These are phyloP conservation scores for Aspergillus pseudoviridinutans DNA, from an alignment of 2,329 filamentous ascomycete species.

Conservation along the genomic window DNA sequence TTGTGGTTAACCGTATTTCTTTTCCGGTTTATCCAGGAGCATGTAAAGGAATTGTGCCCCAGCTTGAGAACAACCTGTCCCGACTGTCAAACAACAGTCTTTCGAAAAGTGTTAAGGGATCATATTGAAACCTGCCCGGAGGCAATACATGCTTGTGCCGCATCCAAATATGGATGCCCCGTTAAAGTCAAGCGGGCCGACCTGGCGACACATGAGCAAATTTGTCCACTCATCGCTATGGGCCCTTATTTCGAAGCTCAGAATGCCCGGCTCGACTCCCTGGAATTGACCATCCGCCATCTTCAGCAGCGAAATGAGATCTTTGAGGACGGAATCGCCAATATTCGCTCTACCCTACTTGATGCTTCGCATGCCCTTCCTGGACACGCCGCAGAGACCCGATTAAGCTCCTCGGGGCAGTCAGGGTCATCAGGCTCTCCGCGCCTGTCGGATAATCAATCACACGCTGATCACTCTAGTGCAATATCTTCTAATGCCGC, in stretches of 20 bases:
- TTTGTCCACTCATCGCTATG: slow-evolving; percentile 50
- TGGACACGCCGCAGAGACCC: slow-evolving; percentile 10
- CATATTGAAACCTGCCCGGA: slow-evolving; percentile 38
- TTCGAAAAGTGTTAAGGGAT: slow-evolving; percentile 29
- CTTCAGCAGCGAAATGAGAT: slow-evolving; percentile 46
- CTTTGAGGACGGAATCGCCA: slow-evolving; percentile 44
- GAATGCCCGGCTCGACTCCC: slow-evolving; percentile 39
- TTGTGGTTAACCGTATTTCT: slow-evolving; percentile 4
- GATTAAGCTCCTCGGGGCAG: slow-evolving; percentile 6
- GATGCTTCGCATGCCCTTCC: slow-evolving; percentile 26
- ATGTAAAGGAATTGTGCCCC: slow-evolving; percentile 35
- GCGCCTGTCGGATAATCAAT: slow-evolving; percentile 14
- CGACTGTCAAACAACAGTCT: slow-evolving; percentile 33
- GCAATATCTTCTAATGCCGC: slow-evolving; percentile 33
- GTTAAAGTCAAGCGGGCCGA: slow-evolving; percentile 35
- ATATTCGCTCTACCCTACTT: slow-evolving; percentile 35
- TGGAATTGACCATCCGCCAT: slow-evolving; percentile 43
- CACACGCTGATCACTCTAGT: slow-evolving; percentile 19
- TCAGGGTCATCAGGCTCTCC: neutral
- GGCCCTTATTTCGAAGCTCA: slow-evolving; percentile 43
- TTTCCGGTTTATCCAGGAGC: slow-evolving; percentile 22
- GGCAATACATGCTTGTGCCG: slow-evolving; percentile 34
- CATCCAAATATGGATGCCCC: slow-evolving; percentile 42
- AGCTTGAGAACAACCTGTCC: slow-evolving; percentile 34
- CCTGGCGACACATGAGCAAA: slow-evolving; percentile 41